Evolutionary conservation across 345 rosid genomes (phyloP), one percentile per base, ranked within the genome.

Genomic region (Fremontodendron californicum): DNA sequence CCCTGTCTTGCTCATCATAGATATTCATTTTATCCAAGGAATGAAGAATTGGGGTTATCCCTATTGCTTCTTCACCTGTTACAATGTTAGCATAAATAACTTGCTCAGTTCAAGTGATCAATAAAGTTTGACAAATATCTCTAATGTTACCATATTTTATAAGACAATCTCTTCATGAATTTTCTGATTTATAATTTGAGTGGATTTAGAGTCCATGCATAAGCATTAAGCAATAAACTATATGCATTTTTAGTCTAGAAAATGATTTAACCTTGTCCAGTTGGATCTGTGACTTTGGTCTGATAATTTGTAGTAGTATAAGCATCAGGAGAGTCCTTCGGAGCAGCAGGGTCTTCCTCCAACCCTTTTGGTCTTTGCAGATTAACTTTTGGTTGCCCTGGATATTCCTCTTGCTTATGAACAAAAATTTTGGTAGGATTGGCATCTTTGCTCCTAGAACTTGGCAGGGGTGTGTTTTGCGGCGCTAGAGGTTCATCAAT

Each of bases 321-420:
- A 75, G 77, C 66, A 37, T 48, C 79, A 18, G 68, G 73, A 19
- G 49, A 46, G 58, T 77, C 79, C 35, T 85, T 81, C 0, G 87
- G 93, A 55, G 85, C 89, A 55, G 76, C 86, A 3, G 88, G 84
- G 75, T 91, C 98, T 75, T 90, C 90, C 76, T 86, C 87, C 83
- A 87, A 73, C 37, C 84, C 81, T 58, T 25, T 74, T 6, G 90
- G 85, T 25, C 73, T 71, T n/a, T 78, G 87, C 23, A 84, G 12
- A 62, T 85, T 83, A 66, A 84, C 79, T 73, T 80, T 83, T 6
- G 79, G 82, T 69, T 71, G 84, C 57, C 82, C 86, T 31, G 80
- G 71, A 74, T n/a, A 46, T 5, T 78, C 84, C 40, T 74, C 81
- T 58, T 66, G 74, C 57, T 78, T 86, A 33, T 79, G 77, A 65